Conservation (phyloP, 225 moss, liverwort and hornwort genomes). For the Straminergon stramineum region DNA sequence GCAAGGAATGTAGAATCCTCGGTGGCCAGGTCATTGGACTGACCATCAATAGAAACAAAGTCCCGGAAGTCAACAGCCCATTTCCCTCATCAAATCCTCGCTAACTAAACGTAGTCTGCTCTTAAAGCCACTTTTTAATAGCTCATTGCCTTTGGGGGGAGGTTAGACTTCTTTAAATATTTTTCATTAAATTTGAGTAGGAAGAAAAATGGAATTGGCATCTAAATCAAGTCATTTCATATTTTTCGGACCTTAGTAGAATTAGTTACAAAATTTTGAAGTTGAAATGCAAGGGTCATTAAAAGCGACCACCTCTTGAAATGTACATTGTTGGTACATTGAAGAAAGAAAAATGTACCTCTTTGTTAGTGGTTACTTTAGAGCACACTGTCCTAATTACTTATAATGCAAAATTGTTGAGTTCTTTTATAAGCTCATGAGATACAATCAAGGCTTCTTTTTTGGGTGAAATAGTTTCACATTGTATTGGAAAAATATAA, state of each 20-base stretch:
- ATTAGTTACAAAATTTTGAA: not conserved
- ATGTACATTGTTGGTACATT: not conserved
- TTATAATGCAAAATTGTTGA: no score
- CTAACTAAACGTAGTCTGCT: no score
- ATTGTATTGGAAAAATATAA: no score
- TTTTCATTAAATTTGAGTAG: not conserved
- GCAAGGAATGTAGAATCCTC: not conserved
- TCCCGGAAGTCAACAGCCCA: not conserved
- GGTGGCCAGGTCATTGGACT: not conserved
- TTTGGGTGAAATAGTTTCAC: no score
- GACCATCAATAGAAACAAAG: not conserved
- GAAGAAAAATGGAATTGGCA: not conserved
- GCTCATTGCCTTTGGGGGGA: rapidly evolving
- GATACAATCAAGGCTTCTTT: not conserved
- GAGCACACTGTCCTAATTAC: no score
- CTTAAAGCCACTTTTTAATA: no score
- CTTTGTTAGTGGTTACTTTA: no score
- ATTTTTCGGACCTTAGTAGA: not conserved
- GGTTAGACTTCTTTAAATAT: not conserved
- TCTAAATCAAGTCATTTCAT: not conserved
- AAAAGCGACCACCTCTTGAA: not conserved
- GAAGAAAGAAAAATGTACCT: not conserved
- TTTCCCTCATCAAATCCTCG: not conserved
- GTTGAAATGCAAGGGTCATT: rapidly evolving
- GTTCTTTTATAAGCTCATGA: no score